A percentile compares a stretch with the other conserved stretches of the same genome.
Evolutionary conservation across 805 yeast species (phyloP).

Genomic region (Wickerhamomyces xylosicus): DNA sequence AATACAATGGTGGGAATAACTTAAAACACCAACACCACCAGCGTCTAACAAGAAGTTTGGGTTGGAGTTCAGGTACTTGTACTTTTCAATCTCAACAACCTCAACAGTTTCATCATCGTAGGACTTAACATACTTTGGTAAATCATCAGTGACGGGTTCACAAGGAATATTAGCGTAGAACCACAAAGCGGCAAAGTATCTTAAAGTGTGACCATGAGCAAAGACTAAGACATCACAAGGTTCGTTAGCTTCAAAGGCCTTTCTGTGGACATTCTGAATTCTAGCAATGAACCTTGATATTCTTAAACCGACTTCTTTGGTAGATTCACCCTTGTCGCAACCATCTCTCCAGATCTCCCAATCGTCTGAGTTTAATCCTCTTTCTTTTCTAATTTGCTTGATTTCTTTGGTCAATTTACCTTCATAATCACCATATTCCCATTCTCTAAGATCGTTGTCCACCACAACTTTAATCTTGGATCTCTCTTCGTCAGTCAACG

Average conservation of each 20-base stretch:
- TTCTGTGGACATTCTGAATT: conserved; percentile 49
- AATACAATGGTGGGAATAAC: conserved; percentile 77
- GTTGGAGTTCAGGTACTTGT: conserved; percentile 33
- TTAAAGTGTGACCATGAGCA: conserved; percentile 89
- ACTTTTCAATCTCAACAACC: conserved; percentile 22
- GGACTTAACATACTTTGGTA: conserved; percentile 13
- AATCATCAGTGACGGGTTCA: conserved; percentile 20
- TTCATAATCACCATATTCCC: conserved; percentile 97
- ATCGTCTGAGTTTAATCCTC: conserved; percentile 41
- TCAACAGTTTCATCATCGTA: conserved; percentile 21
- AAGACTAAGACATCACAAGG: conserved; percentile 71
- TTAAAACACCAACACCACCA: conserved; percentile 88
- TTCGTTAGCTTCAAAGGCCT: conserved; percentile 37
- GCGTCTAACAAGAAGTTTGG: conserved; percentile 86
- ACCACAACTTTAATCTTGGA: conserved; percentile 32
- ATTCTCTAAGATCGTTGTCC: conserved; percentile 74
- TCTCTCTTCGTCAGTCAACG: conserved; percentile 32
- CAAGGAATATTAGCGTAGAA: conserved; percentile 20
- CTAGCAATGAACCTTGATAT: conserved; percentile 60
- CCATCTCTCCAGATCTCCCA: conserved; percentile 93
- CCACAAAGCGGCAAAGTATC: conserved; percentile 90
- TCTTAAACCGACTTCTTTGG: conserved; percentile 56
- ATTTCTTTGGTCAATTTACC: conserved; percentile 68
- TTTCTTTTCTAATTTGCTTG: conserved; percentile 40
- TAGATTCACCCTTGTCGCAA: conserved; percentile 81